Evolutionary conservation across 768 basidiomycete genomes (phyloP).

Genomic region (Auriculariales sp.): DNA sequence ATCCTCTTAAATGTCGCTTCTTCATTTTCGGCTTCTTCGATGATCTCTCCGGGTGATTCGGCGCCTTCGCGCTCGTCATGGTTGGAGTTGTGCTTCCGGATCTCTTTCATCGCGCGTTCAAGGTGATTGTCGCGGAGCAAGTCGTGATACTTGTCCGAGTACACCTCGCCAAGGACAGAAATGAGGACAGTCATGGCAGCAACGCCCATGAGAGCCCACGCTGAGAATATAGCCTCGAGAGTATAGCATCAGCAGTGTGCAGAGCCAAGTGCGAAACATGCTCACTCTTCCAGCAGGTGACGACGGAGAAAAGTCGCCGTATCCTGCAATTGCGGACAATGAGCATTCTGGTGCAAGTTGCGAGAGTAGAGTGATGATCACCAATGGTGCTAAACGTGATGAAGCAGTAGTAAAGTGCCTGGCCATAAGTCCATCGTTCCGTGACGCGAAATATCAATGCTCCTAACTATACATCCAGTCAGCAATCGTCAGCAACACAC

Average conservation of each 20-base stretch:
- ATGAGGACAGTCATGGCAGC: slow-evolving; percentile 63
- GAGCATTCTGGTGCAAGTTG: not conserved
- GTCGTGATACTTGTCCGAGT: slow-evolving; percentile 47
- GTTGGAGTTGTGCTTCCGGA: slow-evolving; percentile 19
- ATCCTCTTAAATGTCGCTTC: not conserved
- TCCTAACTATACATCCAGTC: slow-evolving; percentile 31
- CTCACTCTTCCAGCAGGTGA: slow-evolving; percentile 58
- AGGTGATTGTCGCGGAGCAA: slow-evolving; percentile 15
- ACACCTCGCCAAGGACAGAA: slow-evolving; percentile 56
- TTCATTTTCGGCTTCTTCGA: not conserved
- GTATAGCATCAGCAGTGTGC: too few species aligned
- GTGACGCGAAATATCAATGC: slow-evolving; percentile 53
- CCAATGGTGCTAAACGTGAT: slow-evolving; percentile 63
- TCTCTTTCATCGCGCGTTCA: slow-evolving; percentile 30
- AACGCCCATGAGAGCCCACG: slow-evolving; percentile 67
- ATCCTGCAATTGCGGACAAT: slow-evolving; percentile 2
- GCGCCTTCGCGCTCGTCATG: slow-evolving; percentile 6
- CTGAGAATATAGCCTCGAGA: slow-evolving; percentile 64
- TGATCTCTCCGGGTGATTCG: not conserved
- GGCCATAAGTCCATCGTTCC: slow-evolving; percentile 52
- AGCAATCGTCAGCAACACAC: not conserved
- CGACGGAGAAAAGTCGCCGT: slow-evolving; percentile 42
- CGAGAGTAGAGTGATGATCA: slow-evolving; percentile 22
- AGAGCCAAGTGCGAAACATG: too few species aligned
- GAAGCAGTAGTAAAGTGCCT: slow-evolving; percentile 62